phyloP scores from a whole-genome alignment of 345 rosid genomes.

The Laguncularia racemosa region DNA sequence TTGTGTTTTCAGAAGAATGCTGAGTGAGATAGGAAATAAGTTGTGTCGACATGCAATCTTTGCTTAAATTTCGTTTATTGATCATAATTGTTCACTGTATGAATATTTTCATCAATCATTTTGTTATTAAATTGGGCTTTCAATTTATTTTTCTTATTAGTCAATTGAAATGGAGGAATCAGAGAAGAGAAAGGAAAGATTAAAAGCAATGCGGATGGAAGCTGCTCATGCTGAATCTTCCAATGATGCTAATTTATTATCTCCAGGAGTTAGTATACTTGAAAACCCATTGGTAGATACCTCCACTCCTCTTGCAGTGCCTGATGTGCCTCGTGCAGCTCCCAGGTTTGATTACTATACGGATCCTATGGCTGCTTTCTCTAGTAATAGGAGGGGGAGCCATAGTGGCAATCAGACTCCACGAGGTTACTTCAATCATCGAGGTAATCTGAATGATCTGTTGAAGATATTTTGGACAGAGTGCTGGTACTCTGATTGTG shows the following conservation, averaged over 20 bases:
- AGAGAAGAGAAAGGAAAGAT: slow-evolving; percentile 61
- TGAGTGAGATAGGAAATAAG: no score
- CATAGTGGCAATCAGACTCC: slow-evolving; percentile 16
- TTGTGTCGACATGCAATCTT: no score
- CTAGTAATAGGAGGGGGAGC: slow-evolving; percentile 41
- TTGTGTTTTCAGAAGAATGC: no score
- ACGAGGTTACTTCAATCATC: slow-evolving; percentile 13
- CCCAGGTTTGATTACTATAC: slow-evolving; percentile 74
- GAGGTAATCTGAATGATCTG: no score
- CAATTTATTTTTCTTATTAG: no score
- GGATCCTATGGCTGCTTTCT: slow-evolving; percentile 73
- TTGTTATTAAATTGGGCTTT: no score
- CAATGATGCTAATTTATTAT: slow-evolving; percentile 16
- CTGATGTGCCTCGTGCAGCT: slow-evolving; percentile 22
- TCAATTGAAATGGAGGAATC: slow-evolving; percentile 56
- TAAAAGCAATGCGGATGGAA: slow-evolving; percentile 65
- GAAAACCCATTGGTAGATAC: slow-evolving; percentile 60
- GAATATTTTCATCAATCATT: no score
- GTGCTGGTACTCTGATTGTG: no score
- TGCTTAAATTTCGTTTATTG: no score
- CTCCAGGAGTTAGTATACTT: slow-evolving; percentile 30
- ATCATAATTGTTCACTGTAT: no score
- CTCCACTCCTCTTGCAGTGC: slow-evolving; percentile 14
- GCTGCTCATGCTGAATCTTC: slow-evolving; percentile 46
- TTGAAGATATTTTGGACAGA: no score